These are phyloP conservation scores for Entomortierella chlamydospora DNA, from an alignment of 192 early-diverging fungal genomes.

Conservation along the genomic window DNA sequence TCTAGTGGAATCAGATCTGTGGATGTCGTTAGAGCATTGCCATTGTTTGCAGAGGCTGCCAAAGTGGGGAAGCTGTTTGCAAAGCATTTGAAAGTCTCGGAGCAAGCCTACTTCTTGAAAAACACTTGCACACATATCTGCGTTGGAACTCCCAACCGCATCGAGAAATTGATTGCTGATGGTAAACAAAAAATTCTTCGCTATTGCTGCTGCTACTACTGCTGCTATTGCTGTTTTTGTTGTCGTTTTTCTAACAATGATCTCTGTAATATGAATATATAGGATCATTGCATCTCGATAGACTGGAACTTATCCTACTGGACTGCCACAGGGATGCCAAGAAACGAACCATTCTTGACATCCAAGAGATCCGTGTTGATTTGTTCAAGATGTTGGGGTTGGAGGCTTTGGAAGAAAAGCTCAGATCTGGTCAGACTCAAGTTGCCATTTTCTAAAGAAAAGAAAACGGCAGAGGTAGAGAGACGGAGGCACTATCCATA, in stretches of 20 bases:
- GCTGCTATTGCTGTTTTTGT: neutral
- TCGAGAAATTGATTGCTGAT: slow-evolving; percentile 68
- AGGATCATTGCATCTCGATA: slow-evolving; percentile 68
- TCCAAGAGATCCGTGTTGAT: slow-evolving; percentile 69
- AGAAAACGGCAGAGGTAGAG: too few relatives aligned
- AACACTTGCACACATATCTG: slow-evolving; percentile 66
- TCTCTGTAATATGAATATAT: too few relatives aligned
- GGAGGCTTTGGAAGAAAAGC: slow-evolving; percentile 26
- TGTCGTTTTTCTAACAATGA: neutral
- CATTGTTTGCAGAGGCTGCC: slow-evolving; percentile 63
- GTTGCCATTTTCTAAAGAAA: slow-evolving; percentile 35
- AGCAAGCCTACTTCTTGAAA: slow-evolving; percentile 70
- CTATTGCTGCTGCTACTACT: neutral
- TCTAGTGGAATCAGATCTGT: slow-evolving; percentile 72
- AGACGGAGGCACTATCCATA: too few relatives aligned
- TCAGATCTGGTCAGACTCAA: slow-evolving; percentile 34
- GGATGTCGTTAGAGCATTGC: slow-evolving; percentile 66
- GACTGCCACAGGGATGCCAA: slow-evolving; percentile 71
- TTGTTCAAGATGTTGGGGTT: slow-evolving; percentile 60
- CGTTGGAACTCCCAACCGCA: slow-evolving; percentile 77
- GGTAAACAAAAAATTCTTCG: slow-evolving; percentile 45
- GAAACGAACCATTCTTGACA: slow-evolving; percentile 68
- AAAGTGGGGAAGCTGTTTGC: slow-evolving; percentile 82
- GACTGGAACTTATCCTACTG: slow-evolving; percentile 69
- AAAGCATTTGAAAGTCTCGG: slow-evolving; percentile 79